Base-by-base conservation (phyloP, 2,329 filamentous ascomycete species). In the Venturiaceae sp. region DNA sequence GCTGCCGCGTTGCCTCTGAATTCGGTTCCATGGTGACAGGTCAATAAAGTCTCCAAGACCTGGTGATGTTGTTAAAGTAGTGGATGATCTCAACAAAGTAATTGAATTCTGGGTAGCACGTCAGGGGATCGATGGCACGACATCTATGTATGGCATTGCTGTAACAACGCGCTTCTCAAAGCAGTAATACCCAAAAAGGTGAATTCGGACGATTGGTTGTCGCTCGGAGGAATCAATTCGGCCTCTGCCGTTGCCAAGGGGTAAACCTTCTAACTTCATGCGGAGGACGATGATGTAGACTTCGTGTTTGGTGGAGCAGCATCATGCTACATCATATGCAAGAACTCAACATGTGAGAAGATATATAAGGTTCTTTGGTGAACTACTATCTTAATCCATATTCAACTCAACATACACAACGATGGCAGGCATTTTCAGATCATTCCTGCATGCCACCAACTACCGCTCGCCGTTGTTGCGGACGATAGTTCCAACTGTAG, bases 401-500 rank as follows among this genome's bases (percentile, higher is more conserved):
- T 39, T n/a, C 30, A 36, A 30, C 52, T 36, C 36, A 28, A 37
- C n/a, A n/a, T n/a, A n/a, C n/a, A n/a, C 23, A n/a, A 57, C 30
- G 14, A 57, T 57, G 55, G 39, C 44, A 23, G 44, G 55, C 28
- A 39, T 58, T n/a, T 23, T 58, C 23, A 19, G 57, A 34, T 41
- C 57, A n/a, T 44, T 58, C 28, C 44, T 58, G 28, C 30, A 44
- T 39, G 57, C 57, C 2, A 58, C 57, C 9, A 58, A 58, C 34
- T 58, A 37, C 47, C 57, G 37, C 19, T 36, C 74, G 56, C 83
- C 84, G 1, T 79, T 88, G 59, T 75, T 87, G 13, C 77, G 83
- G 46, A 85, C 82, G 0, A 71, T 86, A 9, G 74, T 86, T 2
- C 85, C 85, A 1, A 79, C 79, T 36, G 77, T 86, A 13, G 79